Conservation (phyloP, 257 asterid genomes). For the Petunia axillaris region DNA sequence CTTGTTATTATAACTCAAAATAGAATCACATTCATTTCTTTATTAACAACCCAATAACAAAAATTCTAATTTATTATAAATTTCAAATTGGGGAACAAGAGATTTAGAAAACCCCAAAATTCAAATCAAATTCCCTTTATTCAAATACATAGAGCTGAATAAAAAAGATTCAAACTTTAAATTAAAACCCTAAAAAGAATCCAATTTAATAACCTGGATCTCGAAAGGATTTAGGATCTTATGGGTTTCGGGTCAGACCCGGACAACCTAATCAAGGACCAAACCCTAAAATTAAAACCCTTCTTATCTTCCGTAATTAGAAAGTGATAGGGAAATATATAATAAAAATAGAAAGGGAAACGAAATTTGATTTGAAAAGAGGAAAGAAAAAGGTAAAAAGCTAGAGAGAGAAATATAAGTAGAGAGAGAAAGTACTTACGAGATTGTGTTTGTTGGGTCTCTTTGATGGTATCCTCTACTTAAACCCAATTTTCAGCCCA, state of each 20-base stretch:
- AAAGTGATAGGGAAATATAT: constrained; percentile 11
- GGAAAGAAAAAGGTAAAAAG: not conserved
- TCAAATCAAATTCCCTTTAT: constrained; percentile 25
- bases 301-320: constrained; percentile 23
- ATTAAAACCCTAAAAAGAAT: constrained; percentile 36
- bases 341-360: constrained; percentile 20
- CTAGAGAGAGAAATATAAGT: constrained; percentile 25
- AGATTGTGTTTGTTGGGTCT: constrained; percentile 42
- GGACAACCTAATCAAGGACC: constrained; percentile 43
- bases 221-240: not conserved
- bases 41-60: not conserved
- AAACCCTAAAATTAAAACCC: constrained; percentile 11
- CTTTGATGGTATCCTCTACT: constrained; percentile 32
- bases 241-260: constrained; percentile 35
- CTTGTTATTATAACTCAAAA: not conserved
- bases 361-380: not conserved
- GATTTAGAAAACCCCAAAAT: constrained; percentile 34
- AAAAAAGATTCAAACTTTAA: constrained; percentile 39
- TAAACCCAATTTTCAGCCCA: constrained; percentile 35
- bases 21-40: not conserved
- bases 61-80: not conserved
- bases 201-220: constrained; percentile 32
- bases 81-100: not conserved
- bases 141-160: constrained; percentile 30
- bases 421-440: constrained; percentile 49